Conservation (phyloP, 257 asterid species). For the Nicotiana benthamiana region DNA sequence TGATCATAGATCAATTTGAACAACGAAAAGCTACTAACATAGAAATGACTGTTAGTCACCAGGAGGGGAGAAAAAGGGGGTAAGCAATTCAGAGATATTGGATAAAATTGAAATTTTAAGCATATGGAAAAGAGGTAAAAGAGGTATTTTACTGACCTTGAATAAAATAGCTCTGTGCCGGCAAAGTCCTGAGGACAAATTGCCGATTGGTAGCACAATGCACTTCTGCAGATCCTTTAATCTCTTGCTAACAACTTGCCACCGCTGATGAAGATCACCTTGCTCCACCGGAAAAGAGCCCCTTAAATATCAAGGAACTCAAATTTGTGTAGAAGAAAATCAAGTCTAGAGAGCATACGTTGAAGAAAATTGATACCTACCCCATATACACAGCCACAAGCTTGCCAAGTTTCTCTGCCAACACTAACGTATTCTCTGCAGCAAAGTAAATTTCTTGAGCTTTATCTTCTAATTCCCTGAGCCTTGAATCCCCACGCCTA, state of each 20-base stretch:
- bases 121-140: background rate
- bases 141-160: conserved; percentile 45
- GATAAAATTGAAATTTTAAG: background rate
- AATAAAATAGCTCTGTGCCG: conserved; percentile 93
- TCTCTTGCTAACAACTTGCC: conserved; percentile 59
- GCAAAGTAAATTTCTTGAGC: conserved; percentile 81
- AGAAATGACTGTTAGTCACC: background rate
- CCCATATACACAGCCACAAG: conserved; percentile 94
- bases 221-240: conserved; percentile 60
- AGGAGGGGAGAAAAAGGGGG: background rate
- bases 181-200: conserved; percentile 81
- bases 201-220: conserved; percentile 78
- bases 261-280: conserved; percentile 71
- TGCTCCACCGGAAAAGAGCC: conserved; percentile 85
- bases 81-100: background rate
- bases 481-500: conserved; percentile 68
- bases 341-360: background rate
- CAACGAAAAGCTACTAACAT: background rate
- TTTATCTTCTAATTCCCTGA: conserved; percentile 88
- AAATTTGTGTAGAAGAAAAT: conserved; percentile 12
- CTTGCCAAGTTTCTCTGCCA: conserved; percentile 83
- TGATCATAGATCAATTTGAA: background rate
- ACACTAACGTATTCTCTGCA: conserved; percentile 53
- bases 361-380: conserved; percentile 28
- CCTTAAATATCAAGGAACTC: conserved; percentile 45